Evolutionary conservation across 2,329 filamentous ascomycete species (phyloP).

Genomic region (Exserohilum rostratum): DNA sequence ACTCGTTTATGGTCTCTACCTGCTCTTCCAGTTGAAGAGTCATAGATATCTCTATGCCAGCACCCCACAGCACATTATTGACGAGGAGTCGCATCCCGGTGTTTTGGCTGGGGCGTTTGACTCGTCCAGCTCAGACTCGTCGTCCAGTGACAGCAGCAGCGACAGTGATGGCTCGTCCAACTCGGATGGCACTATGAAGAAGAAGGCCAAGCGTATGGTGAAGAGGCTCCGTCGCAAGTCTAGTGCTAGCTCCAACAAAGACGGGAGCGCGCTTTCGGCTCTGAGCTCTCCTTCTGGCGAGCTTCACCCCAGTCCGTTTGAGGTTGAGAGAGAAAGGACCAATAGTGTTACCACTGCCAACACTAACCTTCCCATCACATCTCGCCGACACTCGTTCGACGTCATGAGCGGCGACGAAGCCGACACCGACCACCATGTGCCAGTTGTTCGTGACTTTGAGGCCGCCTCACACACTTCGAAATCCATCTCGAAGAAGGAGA

Average conservation of each 20-base stretch:
- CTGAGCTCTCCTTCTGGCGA: slow-evolving; percentile 54
- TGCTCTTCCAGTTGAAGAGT: slow-evolving; percentile 89
- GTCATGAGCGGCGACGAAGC: slow-evolving; percentile 62
- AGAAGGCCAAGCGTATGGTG: slow-evolving; percentile 76
- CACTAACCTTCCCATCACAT: slow-evolving; percentile 21
- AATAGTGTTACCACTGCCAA: slow-evolving; percentile 29
- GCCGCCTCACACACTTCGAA: slow-evolving; percentile 42
- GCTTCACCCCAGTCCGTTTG: slow-evolving; percentile 47
- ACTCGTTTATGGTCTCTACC: slow-evolving; percentile 80
- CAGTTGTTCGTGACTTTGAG: slow-evolving; percentile 58
- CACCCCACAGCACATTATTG: slow-evolving; percentile 89
- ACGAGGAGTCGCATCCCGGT: slow-evolving; percentile 87
- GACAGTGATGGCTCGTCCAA: slow-evolving; percentile 72
- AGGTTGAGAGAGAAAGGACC: slow-evolving; percentile 39
- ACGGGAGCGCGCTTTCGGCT: slow-evolving; percentile 58
- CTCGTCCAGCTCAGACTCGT: slow-evolving; percentile 64
- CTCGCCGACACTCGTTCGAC: slow-evolving; percentile 48
- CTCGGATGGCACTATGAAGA: slow-evolving; percentile 73
- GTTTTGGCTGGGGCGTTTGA: slow-evolving; percentile 83
- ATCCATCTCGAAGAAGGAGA: slow-evolving; percentile 47
- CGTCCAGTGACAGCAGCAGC: slow-evolving; percentile 47
- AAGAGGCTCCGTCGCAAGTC: slow-evolving; percentile 78
- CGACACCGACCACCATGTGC: slow-evolving; percentile 54
- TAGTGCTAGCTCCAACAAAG: slow-evolving; percentile 71
- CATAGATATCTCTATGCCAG: slow-evolving; percentile 91